A percentile compares a stretch with the other conserved stretches of the same genome.
Conservation (phyloP, 2,329 filamentous ascomycete species). For the Penicillium psychrosexuale region DNA sequence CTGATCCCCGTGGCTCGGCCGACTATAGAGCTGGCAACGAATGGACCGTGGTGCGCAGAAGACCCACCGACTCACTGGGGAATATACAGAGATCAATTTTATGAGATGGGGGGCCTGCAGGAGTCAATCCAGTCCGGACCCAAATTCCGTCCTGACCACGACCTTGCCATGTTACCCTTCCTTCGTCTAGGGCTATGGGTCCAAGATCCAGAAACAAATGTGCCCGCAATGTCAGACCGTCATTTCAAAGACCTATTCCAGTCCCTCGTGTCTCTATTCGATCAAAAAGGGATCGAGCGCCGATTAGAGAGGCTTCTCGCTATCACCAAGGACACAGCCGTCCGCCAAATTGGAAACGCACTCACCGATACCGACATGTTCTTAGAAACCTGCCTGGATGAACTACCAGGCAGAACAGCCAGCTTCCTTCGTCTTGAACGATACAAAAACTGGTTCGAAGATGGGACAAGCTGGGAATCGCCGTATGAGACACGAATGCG, state of each 20-base stretch:
- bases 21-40: neutral
- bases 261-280: neutral
- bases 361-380: neutral
- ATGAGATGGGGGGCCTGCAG: neutral
- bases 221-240: neutral
- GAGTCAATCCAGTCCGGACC: neutral
- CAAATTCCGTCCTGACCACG: neutral
- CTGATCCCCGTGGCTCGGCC: neutral
- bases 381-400: constrained; percentile 1
- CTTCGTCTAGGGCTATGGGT: neutral
- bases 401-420: neutral
- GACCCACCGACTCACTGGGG: neutral
- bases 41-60: neutral
- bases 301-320: neutral
- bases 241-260: neutral
- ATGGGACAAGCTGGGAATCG: neutral
- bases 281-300: neutral
- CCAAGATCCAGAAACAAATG: neutral
- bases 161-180: constrained; percentile 8
- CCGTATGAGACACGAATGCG: neutral
- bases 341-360: neutral
- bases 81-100: neutral
- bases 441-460: constrained; percentile 1
- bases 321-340: neutral
- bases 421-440: neutral